Conservation (phyloP, 805 yeast species). For the Wickerhamomyces mucosus region DNA sequence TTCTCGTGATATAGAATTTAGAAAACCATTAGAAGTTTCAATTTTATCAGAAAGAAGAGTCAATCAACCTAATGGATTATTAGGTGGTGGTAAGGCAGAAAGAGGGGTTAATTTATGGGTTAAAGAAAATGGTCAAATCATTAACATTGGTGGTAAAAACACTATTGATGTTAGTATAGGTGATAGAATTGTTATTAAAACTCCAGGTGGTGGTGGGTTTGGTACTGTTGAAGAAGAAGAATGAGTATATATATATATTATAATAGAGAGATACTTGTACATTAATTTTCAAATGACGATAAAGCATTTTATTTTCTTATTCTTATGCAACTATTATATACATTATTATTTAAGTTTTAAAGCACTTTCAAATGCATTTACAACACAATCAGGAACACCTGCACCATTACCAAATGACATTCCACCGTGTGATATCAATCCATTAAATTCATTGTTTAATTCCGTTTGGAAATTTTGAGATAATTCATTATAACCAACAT, state of each 20-base stretch:
- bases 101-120: constrained; percentile 61
- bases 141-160: constrained; percentile 64
- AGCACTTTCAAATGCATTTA: constrained; percentile 54
- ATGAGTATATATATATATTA: too few species aligned
- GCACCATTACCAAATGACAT: constrained; percentile 73
- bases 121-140: constrained; percentile 20
- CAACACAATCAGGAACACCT: constrained; percentile 84
- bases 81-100: constrained; percentile 71
- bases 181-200: constrained; percentile 55
- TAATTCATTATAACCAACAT: constrained; percentile 53
- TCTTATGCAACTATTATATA: too few species aligned
- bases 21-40: constrained; percentile 62
- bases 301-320: too few species aligned
- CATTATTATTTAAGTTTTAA: constrained; percentile 1
- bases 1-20: constrained; percentile 74
- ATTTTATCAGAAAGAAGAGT: constrained; percentile 82
- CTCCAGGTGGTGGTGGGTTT: constrained; percentile 87
- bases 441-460: constrained; percentile 26
- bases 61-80: constrained; percentile 75
- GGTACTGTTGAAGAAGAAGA: too few species aligned
- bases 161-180: constrained; percentile 49
- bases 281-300: too few species aligned
- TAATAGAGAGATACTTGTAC: too few species aligned
- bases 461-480: constrained; percentile 25
- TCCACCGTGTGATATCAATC: constrained; percentile 57